Conservation (phyloP, 495 filamentous ascomycete genomes). For the Hypomontagnella submonticulosa region DNA sequence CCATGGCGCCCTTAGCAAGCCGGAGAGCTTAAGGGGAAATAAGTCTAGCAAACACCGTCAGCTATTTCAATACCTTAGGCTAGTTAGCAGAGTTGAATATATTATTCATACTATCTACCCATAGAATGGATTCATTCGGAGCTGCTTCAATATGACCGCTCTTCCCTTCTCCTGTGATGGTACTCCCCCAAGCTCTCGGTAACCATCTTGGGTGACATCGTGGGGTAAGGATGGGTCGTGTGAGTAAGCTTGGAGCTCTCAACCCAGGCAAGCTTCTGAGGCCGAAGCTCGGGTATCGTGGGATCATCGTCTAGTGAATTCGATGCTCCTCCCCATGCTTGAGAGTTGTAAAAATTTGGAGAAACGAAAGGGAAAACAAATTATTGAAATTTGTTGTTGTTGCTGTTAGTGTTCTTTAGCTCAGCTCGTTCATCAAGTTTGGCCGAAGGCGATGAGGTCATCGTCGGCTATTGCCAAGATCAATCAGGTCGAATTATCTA, state of each 20-base stretch:
- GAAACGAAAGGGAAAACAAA: not conserved
- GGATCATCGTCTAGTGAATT: constrained; percentile 33
- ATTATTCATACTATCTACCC: constrained; percentile 78
- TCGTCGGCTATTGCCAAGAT: constrained; percentile 27
- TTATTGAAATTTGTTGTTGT: constrained; percentile 9
- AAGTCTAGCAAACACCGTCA: constrained; percentile 67
- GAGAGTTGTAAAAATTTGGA: constrained; percentile 1
- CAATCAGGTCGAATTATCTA: constrained; percentile 9
- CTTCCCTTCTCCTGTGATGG: constrained; percentile 63
- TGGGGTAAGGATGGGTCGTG: constrained; percentile 30
- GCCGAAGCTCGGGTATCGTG: constrained; percentile 48
- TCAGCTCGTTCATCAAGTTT: constrained; percentile 25
- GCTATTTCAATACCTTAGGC: constrained; percentile 24
- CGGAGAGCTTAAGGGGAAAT: constrained; percentile 81
- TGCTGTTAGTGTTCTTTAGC: constrained; percentile 25
- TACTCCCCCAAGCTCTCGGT: constrained; percentile 53
- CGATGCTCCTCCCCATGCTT: constrained; percentile 31
- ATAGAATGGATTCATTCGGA: constrained; percentile 82
- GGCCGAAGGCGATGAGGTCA: constrained; percentile 44
- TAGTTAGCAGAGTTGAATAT: not conserved
- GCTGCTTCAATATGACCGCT: constrained; percentile 79
- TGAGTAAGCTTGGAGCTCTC: constrained; percentile 31
- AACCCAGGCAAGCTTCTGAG: constrained; percentile 48
- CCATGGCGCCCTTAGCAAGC: constrained; percentile 70
- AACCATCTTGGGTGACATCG: constrained; percentile 37